Base-by-base conservation (phyloP, 805 yeast species). In the Pichia californica region DNA sequence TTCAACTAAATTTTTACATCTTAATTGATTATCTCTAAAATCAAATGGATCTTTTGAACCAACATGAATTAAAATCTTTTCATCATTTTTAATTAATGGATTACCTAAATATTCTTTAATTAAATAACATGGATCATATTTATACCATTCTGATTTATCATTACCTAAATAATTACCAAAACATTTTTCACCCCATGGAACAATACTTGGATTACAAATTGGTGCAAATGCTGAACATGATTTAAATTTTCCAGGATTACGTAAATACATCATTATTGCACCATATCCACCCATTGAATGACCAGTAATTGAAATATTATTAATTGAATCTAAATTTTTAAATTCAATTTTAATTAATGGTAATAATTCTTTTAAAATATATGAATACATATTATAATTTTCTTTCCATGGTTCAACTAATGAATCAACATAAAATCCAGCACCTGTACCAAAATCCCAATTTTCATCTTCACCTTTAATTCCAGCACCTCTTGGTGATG, bases 271-370 rank as follows among this genome's bases (percentile, higher is more conserved):
- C 47, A 83, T 67, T 47, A 91, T 64, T 0, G 99, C 95, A 45
- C 98, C 99, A 60, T 76, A 87, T 1, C 99, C 99, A 40, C 99
- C 99, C 98, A 93, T 93, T 1, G 99, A 93, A 63, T 93, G 98
- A 35, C 99, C 99, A n/a, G 93, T 79, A 51, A 91, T 77, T 18
- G 91, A 76, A 40, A 80, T 73, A 32, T 75, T 81, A 31, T 66
- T 60, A 9, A 39, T 8, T 49, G 82, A 79, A 62, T 91, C 88
- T 47, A 91, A 67, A 32, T 64, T 62, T 3, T 66, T 47, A 43
- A 62, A 73, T 15, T 65, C 62, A 11, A 55, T 52, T 13, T 73
- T 62, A 52, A 87, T 67, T 25, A 63, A 64, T 20, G 65, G 64
- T 31, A 82, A 81, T 47, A 91, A 70, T 60, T 91, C 99, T 31